Percentiles rank a stretch among this genome's conserved stretches.
Conservation (phyloP, 2,329 filamentous ascomycete species). For the Sporothrix brasiliensis region DNA sequence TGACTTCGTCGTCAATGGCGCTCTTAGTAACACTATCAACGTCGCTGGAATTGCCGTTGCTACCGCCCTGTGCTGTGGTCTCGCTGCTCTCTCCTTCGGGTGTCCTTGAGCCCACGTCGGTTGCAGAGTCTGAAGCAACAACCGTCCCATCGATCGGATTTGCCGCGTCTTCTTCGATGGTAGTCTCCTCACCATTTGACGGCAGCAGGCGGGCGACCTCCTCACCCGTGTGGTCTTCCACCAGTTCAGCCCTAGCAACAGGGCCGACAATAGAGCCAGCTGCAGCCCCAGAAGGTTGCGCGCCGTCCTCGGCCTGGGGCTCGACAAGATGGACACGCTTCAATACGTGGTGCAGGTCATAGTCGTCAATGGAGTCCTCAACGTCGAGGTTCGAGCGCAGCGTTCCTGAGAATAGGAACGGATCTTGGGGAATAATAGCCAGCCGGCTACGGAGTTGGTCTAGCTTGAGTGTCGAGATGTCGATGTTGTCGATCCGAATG, state of each 20-base stretch:
- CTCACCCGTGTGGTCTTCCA: constrained; percentile 28
- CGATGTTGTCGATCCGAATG: constrained; percentile 52
- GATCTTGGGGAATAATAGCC: constrained; percentile 69
- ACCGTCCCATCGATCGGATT: constrained; percentile 31
- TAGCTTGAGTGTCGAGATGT: constrained; percentile 62
- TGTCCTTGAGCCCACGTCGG: constrained; percentile 32
- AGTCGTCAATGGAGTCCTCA: constrained; percentile 62
- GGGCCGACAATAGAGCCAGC: neutral
- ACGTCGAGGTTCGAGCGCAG: constrained; percentile 66
- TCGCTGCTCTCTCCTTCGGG: constrained; percentile 25
- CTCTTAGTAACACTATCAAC: constrained; percentile 24
- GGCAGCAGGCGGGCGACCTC: constrained; percentile 32
- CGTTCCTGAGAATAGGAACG: constrained; percentile 67
- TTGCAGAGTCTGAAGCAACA: constrained; percentile 29
- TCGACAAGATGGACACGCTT: constrained; percentile 63
- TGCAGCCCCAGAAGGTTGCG: constrained; percentile 16
- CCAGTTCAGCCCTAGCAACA: neutral
- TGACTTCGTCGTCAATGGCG: constrained; percentile 33
- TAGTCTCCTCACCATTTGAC: constrained; percentile 29
- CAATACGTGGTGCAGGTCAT: constrained; percentile 62
- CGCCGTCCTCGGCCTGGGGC: constrained; percentile 46
- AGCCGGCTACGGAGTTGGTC: constrained; percentile 63
- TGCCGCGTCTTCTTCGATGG: constrained; percentile 35
- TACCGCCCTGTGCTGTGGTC: constrained; percentile 24
- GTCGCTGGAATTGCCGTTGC: constrained; percentile 20